phyloP scores from a whole-genome alignment of 164 flowering plant genomes.

The Taxillus chinensis region DNA sequence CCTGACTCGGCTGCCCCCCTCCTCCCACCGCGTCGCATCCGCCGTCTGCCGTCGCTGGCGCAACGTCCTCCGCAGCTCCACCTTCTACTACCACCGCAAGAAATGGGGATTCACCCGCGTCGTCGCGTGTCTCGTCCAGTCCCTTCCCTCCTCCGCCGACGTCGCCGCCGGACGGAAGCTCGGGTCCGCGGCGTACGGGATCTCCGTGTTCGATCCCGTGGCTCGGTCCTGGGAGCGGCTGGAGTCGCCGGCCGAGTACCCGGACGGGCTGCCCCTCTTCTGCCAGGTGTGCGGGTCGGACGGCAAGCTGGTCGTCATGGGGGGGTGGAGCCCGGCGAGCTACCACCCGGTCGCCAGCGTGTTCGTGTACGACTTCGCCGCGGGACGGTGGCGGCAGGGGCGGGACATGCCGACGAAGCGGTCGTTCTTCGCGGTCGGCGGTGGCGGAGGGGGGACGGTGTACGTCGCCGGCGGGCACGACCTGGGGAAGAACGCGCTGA shows the following conservation, averaged over 20 bases:
- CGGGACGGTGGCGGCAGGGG: slow-evolving; percentile 1
- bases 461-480: slow-evolving; percentile 3
- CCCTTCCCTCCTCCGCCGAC: not conserved
- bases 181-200: not conserved
- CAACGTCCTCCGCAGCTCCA: slow-evolving; percentile 2
- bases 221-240: not conserved
- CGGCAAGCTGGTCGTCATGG: not conserved
- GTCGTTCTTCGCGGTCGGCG: not conserved
- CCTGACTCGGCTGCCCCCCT: slow-evolving; percentile 1
- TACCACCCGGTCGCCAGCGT: not conserved
- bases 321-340: not conserved
- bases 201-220: slow-evolving; percentile 1
- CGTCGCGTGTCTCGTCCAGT: not conserved
- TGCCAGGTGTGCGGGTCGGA: not conserved
- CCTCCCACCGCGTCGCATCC: slow-evolving; percentile 1
- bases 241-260: not conserved
- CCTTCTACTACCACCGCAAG: slow-evolving; percentile 2
- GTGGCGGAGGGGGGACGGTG: not conserved
- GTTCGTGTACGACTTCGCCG: slow-evolving; percentile 3
- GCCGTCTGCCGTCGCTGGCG: slow-evolving; percentile 27
- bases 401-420: not conserved
- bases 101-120: not conserved
- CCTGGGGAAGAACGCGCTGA: slow-evolving; percentile 1
- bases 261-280: slow-evolving; percentile 3
- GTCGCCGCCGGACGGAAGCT: not conserved